Base-by-base conservation (phyloP, 495 filamentous ascomycete genomes). In the Penicillium chermesinum region DNA sequence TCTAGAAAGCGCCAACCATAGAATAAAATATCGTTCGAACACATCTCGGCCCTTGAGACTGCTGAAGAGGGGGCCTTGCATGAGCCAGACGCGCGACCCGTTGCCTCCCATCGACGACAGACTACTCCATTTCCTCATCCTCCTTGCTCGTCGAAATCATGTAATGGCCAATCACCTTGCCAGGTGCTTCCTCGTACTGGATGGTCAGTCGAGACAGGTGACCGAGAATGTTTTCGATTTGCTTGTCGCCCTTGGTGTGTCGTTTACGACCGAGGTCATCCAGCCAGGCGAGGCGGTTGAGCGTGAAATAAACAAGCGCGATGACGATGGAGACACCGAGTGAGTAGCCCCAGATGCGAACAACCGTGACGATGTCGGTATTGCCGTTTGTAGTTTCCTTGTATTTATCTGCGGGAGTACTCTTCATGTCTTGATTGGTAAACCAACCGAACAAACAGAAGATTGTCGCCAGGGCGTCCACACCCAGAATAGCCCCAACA, bases 401-500 rank as follows among this genome's bases (percentile, higher is more conserved):
- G 25, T 56, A 85, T 53, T 54, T 59, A 53, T 50, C 57, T 42
- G 44, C 50, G 17, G 67, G 74, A 46, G 62, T 63, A 19, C 64
- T 71, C 25, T 64, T 68, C 70, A 79, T 71, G 34, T 68, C 58
- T 16, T 68, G 19, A 25, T 77, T 69, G n/a, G 69, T 74, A 32
- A 87, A 74, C 83, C 84, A 87, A 21, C 84, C 84, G 63, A 86
- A 87, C 54, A 86, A 57, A 63, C 79, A 82, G 73, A 86, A 87
- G 59, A 86, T 71, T 0, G 84, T 86, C 3, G 84, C 78, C 12
- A 87, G 58, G 25, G 72, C 63, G 56, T 86, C 84, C 41, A 87
- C 84, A 52, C 77, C 78, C 36, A 85, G 68, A 55, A 87, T 87
- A 14, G 84, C 84, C 7, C 64, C 73, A 34, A 86, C 75, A 12